Evolutionary conservation across 768 basidiomycete species (phyloP), one percentile per base, ranked within the genome.

Genomic region (Mycena amicta): DNA sequence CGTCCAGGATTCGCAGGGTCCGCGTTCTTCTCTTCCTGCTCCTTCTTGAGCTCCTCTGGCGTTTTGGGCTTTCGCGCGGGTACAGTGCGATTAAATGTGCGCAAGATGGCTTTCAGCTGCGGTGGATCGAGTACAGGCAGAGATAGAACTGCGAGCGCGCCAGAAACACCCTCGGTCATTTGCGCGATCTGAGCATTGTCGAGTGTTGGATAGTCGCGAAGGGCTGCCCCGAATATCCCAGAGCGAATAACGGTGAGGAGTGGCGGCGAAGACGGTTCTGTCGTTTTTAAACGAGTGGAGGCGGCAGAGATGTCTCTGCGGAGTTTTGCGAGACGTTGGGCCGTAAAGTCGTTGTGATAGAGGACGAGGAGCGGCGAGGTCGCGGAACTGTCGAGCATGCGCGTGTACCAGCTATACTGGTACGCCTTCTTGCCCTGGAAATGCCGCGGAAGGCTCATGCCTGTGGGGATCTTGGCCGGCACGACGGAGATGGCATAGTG

Each of bases 341-440:
- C 85, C 27, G 84, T 77, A 68, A 95, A 90, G 61, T 91, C 87
- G 61, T 82, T 78, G 71, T 93, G 92, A 52, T 86, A 81, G 59
- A 96, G 84, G 74, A 96, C 81, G 62, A 97, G 76, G 69, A 94
- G 75, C 29, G 93, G 87, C 0, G 84, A 77, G 33, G 77, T 71
- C 23, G 72, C 65, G 69, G 82, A 83, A 53, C 78, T 74, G 56
- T 83, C 72, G 67, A 96, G 81, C 61, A 96, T 83, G 66, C 80
- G 81, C 56, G 81, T 77, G 79, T 94, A 94, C 74, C 89, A 87
- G 75, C 85, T 81, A 75, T 87, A 92, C 70, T 93, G 86, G 73
- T 84, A 87, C 2, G 86, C 79, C 72, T 95, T 97, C 71, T 90
- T 89, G 69, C 85, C 83, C 51, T 81, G 81, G 70, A 93, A 95